phyloP scores from a whole-genome alignment of 305 asterid species.

The Rubia peregrina region DNA sequence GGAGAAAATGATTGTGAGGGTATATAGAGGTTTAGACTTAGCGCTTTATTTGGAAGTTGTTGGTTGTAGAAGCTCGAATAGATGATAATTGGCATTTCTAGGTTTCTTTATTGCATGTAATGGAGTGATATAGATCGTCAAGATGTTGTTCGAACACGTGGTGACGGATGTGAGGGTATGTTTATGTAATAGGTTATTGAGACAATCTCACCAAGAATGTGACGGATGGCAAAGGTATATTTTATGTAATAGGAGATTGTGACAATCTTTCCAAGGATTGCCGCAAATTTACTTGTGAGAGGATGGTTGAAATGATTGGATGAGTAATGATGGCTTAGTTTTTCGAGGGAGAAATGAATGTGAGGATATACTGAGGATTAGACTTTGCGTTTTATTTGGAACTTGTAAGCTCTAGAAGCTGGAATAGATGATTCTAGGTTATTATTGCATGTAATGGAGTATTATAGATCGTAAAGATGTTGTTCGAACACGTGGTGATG shows the following conservation, averaged over 20 bases:
- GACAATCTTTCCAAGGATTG: neutral
- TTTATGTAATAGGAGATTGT: neutral
- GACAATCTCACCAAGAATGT: neutral
- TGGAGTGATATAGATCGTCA: neutral
- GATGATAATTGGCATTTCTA: too few relatives aligned
- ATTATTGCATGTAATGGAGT: neutral
- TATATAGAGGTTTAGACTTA: neutral
- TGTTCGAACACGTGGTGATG: neutral
- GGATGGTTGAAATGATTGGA: neutral
- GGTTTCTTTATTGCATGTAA: neutral
- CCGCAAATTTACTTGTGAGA: neutral
- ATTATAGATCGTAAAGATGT: neutral
- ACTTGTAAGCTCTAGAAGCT: neutral
- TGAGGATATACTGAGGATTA: neutral
- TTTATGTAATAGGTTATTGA: neutral
- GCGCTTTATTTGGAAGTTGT: neutral
- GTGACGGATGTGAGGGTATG: neutral
- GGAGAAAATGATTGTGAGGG: neutral
- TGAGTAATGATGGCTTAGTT: neutral
- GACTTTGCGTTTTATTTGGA: neutral
- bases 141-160: neutral
- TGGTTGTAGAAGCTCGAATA: neutral
- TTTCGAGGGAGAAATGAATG: neutral
- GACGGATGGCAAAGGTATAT: neutral
- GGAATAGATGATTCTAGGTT: neutral